Base-by-base conservation (phyloP, 208 protist species). In the Leishmania braziliensis region DNA sequence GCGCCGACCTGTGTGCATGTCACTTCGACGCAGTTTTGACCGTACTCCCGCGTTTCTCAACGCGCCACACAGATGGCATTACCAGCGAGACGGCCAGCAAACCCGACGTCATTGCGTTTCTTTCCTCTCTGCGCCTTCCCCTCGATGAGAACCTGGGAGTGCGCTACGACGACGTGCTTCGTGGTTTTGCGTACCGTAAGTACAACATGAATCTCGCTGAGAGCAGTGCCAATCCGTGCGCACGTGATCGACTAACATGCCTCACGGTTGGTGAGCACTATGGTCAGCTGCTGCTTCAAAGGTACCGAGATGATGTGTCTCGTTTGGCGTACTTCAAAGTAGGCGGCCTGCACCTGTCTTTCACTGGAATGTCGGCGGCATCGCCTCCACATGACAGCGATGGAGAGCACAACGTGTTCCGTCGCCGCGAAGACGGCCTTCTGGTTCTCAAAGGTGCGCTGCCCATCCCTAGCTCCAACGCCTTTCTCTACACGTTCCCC, bases 401-500 rank as follows among this genome's bases (percentile, higher is more conserved):
- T 23, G 80, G 53, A 6, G 68, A 79, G 1, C 71, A 79, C 46
- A 69, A 72, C 39, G 62, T 78, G 0, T 68, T 81, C 33, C 75
- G 79, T 0, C 9, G 65, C 48, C 51, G 74, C 36, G 77, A 63
- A 14, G 68, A 77, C 10, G 86, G 87, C 26, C 81, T 75, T 18
- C 46, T 66, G 5, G 71, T 87, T 1, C 82, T 85, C 0, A 79
- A 77, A 51, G 86, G 89, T 9, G 78, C 84, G 1, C 39, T 89
- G 26, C 79, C 84, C 3, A 81, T 87, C 20, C 89, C 89, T 1
- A 70, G 78, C 18, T 85, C 84, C 1, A 86, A 88, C 68, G 63
- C 88, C 1, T 92, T 92, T 68, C 81, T 92, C 18, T 92, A 88
- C 78, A 54, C 75, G 3, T 90, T 90, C 51, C 77, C 83, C 0